Percentiles rank a stretch among this genome's conserved stretches.
phyloP scores from a whole-genome alignment of 2,329 filamentous ascomycete genomes.

The Daldinia sp. region DNA sequence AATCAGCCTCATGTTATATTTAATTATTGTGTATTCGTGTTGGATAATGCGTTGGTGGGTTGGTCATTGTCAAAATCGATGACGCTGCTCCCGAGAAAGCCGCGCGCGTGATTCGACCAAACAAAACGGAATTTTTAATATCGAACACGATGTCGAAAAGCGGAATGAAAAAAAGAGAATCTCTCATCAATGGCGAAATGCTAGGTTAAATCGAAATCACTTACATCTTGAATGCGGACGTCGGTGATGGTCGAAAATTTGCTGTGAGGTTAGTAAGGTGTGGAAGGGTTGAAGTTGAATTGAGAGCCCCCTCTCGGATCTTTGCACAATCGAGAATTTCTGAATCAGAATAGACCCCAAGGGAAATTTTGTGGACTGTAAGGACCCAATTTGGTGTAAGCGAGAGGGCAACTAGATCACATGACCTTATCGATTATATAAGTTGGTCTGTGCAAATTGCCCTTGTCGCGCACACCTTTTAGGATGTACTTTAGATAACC shows the following conservation, averaged over 20 bases:
- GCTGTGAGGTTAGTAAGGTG: slow-evolving; percentile 44
- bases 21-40: slow-evolving; percentile 5
- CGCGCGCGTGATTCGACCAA: slow-evolving; percentile 8
- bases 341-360: slow-evolving; percentile 20
- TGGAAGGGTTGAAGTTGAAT: slow-evolving; percentile 42
- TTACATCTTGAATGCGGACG: slow-evolving; percentile 47
- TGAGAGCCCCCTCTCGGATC: slow-evolving; percentile 35
- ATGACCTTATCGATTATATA: slow-evolving; percentile 30
- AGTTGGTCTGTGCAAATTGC: slow-evolving; percentile 15
- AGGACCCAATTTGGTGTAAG: slow-evolving; percentile 43
- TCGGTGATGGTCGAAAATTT: slow-evolving; percentile 43
- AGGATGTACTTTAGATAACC: too few species aligned
- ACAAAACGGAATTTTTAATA: too few species aligned
- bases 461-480: background rate
- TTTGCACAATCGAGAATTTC: slow-evolving; percentile 39
- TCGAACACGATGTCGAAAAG: slow-evolving; percentile 10
- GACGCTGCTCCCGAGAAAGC: slow-evolving; percentile 15
- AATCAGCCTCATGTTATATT: slow-evolving; percentile 8
- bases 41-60: slow-evolving; percentile 15
- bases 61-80: slow-evolving; percentile 12
- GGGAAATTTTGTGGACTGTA: slow-evolving; percentile 40
- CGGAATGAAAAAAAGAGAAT: background rate
- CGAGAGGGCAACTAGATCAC: slow-evolving; percentile 44
- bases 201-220: slow-evolving; percentile 23
- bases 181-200: slow-evolving; percentile 7